These are phyloP conservation scores for Trametes maxima DNA, from an alignment of 768 basidiomycete genomes.

Conservation along the genomic window DNA sequence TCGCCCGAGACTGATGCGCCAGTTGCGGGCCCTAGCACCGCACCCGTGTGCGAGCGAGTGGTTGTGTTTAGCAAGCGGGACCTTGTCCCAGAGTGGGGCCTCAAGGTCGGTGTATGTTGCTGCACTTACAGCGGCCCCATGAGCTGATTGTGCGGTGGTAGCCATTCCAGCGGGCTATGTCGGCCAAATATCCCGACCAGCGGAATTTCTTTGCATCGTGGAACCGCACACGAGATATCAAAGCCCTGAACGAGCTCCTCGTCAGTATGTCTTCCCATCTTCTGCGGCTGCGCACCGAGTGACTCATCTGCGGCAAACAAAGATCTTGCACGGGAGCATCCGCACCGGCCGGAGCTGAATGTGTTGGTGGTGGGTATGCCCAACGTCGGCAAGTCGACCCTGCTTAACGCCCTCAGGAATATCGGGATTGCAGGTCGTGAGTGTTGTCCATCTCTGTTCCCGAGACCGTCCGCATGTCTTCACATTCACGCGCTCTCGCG, in stretches of 20 bases:
- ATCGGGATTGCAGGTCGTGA: constrained; percentile 87
- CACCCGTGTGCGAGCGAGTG: constrained; percentile 71
- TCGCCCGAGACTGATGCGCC: constrained; percentile 9
- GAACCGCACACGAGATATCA: constrained; percentile 67
- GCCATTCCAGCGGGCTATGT: constrained; percentile 79
- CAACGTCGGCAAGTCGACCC: constrained; percentile 95
- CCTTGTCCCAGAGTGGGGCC: constrained; percentile 85
- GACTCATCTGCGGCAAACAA: constrained; percentile 4
- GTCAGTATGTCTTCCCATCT: constrained; percentile 59
- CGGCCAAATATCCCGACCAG: constrained; percentile 69
- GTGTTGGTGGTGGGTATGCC: constrained; percentile 98
- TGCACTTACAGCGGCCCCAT: constrained; percentile 1
- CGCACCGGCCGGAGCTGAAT: constrained; percentile 76
- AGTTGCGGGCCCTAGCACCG: constrained; percentile 16
- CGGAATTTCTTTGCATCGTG: constrained; percentile 71
- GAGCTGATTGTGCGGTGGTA: constrained; percentile 31
- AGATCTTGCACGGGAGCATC: constrained; percentile 73
- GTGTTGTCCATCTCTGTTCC: constrained; percentile 42
- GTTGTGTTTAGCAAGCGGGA: constrained; percentile 94
- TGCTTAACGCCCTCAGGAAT: constrained; percentile 87
- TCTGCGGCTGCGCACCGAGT: not conserved
- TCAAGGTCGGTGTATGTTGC: constrained; percentile 59
- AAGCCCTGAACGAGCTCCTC: constrained; percentile 62
- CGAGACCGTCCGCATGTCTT: not conserved
- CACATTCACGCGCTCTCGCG: not conserved